Base-by-base conservation (phyloP, 1,284 basidiomycete genomes). In the Cerrena zonata region DNA sequence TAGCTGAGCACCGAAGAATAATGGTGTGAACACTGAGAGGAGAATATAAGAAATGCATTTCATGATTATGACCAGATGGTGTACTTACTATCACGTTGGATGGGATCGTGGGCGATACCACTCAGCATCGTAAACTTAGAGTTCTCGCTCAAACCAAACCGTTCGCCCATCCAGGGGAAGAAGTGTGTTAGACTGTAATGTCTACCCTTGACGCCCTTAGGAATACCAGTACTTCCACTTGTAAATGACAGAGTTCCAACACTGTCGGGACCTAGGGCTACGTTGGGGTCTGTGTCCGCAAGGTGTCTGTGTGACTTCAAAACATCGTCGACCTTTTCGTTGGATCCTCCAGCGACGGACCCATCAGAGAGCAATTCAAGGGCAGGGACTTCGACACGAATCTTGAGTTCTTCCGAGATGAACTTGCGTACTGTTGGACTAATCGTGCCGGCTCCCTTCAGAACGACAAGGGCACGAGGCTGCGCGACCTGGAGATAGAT, bases 101-200 rank as follows among this genome's bases (percentile, higher is more conserved):
- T 98, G 5, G 96, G 96, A 71, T 99, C 96, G 65, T 99, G 96
- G 10, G 96, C 96, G 54, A 99, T 99, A 37, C 96, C 96, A 61
- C 92, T 95, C 23, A 99, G 80, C 96, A 99, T 99, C 1, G 96
- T 99, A 65, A 97, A 99, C 68, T 86, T 91, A 53, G 90, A 92
- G 24, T 79, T 71, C 50, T 84, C 74, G 38, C 77, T 75, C 41
- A 99, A 73, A 2, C 79, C 84, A 67, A 99, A 99, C 18, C 85
- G 76, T 65, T 93, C 74, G 19, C 89, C 88, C 96, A 99, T 99
- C 96, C 96, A 99, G 2, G 95, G 95, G 83, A 99, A 99, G 79
- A 99, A 99, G 69, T 99, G 96, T 0, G 96, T 99, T 58, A 99
- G 75, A 58, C 89, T 93, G 70, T 90, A 97, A 68, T 99, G 96